phyloP scores from a whole-genome alignment of 129 eudicot species.

The Chrysanthemum seticuspe region DNA sequence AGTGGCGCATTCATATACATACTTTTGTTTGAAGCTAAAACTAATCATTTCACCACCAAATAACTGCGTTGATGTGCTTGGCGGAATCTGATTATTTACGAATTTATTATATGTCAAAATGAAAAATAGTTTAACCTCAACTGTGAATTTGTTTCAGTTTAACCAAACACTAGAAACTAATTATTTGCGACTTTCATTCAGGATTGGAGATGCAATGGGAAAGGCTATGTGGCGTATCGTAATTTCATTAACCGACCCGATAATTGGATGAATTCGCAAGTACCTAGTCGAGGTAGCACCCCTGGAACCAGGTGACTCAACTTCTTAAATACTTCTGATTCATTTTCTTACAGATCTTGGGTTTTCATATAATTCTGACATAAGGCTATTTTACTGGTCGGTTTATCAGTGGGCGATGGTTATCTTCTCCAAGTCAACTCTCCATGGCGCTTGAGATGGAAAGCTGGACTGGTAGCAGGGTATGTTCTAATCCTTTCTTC shows the following conservation, averaged over 20 bases:
- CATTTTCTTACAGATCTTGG: not conserved
- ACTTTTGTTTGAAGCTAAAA: no score
- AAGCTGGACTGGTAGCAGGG: slow-evolving; percentile 74
- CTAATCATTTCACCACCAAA: no score
- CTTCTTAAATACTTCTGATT: slow-evolving; percentile 11
- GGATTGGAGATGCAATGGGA: slow-evolving; percentile 97
- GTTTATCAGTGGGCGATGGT: slow-evolving; percentile 91
- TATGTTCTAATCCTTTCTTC: slow-evolving; percentile 26
- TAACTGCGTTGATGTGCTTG: no score
- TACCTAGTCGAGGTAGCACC: slow-evolving; percentile 64
- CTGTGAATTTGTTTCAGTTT: no score
- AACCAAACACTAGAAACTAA: no score
- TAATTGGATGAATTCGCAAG: slow-evolving; percentile 67
- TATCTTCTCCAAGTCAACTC: slow-evolving; percentile 68
- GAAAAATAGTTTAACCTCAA: no score
- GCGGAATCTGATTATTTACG: no score
- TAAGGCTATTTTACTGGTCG: slow-evolving; percentile 67
- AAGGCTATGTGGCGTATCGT: slow-evolving; percentile 83
- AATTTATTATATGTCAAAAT: no score
- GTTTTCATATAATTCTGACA: slow-evolving; percentile 56
- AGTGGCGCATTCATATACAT: no score
- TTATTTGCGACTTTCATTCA: no score
- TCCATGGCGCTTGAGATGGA: slow-evolving; percentile 69
- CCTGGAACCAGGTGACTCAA: slow-evolving; percentile 79
- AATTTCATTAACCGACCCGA: slow-evolving; percentile 83